phyloP scores from a whole-genome alignment of 176 grass and related monocot species.

The Dendrocalamus sinicus region DNA sequence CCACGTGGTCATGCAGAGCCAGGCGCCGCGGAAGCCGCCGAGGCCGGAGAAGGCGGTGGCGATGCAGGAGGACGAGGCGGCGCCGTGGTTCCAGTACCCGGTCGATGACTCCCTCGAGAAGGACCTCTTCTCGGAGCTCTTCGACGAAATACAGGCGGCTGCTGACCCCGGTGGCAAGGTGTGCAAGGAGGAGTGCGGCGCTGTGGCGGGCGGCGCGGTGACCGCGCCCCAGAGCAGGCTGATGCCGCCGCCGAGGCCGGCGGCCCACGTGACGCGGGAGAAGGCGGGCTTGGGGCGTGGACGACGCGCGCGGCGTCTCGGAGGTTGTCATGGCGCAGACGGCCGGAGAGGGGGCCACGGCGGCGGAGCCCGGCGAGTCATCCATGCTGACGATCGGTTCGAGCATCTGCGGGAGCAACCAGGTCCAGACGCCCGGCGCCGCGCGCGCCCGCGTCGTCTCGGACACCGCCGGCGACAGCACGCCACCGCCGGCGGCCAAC shows the following conservation, averaged over 20 bases:
- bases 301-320: background rate
- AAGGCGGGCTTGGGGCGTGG: background rate
- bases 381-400: slow-evolving; percentile 60
- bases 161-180: background rate
- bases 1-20: slow-evolving; percentile 70
- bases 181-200: slow-evolving; percentile 34
- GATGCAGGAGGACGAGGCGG: slow-evolving; percentile 38
- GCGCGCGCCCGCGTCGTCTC: background rate
- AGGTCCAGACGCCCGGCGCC: slow-evolving; percentile 10
- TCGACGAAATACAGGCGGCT: slow-evolving; percentile 32
- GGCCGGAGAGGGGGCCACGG: background rate
- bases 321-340: background rate
- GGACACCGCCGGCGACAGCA: background rate
- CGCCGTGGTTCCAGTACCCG: slow-evolving; percentile 63
- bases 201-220: background rate
- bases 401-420: slow-evolving; percentile 66
- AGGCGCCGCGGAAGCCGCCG: slow-evolving; percentile 48
- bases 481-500: background rate
- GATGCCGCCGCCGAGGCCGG: slow-evolving; percentile 51
- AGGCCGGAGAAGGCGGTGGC: slow-evolving; percentile 32
- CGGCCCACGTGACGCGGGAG: background rate
- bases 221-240: slow-evolving; percentile 25
- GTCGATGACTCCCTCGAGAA: slow-evolving; percentile 49
- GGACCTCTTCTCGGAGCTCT: slow-evolving; percentile 67
- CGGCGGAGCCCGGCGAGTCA: slow-evolving; percentile 32